These are phyloP conservation scores for Phytophthora sp. DNA, from an alignment of 352 stramenopile species.

Conservation along the genomic window DNA sequence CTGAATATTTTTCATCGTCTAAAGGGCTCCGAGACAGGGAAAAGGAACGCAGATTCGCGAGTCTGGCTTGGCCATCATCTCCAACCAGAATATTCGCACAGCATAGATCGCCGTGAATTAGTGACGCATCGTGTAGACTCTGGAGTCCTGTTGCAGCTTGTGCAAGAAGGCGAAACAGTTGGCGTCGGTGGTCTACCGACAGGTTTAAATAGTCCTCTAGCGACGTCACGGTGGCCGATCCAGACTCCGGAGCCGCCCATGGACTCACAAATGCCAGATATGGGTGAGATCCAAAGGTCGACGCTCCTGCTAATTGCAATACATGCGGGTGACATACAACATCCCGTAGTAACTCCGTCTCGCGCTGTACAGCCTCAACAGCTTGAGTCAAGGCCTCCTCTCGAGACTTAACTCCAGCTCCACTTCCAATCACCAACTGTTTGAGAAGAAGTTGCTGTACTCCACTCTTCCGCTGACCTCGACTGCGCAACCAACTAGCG, in stretches of 20 bases:
- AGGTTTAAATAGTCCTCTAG: slow-evolving; percentile 62
- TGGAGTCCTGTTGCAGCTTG: slow-evolving; percentile 57
- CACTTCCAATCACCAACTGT: slow-evolving; percentile 29
- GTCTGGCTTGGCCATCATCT: slow-evolving; percentile 58
- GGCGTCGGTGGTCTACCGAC: slow-evolving; percentile 46
- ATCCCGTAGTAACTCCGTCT: slow-evolving; percentile 48
- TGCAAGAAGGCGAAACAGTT: slow-evolving; percentile 49
- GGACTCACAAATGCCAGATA: slow-evolving; percentile 66
- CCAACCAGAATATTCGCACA: slow-evolving; percentile 67
- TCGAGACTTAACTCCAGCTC: background rate
- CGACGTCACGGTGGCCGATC: slow-evolving; percentile 38
- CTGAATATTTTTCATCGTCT: slow-evolving; percentile 3
- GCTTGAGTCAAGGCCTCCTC: slow-evolving; percentile 18
- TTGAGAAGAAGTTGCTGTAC: slow-evolving; percentile 56
- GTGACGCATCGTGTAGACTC: slow-evolving; percentile 55
- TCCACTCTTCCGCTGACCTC: slow-evolving; percentile 28
- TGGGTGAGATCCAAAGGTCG: slow-evolving; percentile 45
- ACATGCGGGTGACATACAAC: slow-evolving; percentile 58
- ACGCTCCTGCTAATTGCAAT: slow-evolving; percentile 62
- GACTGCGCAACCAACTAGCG: slow-evolving; percentile 38
- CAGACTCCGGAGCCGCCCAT: slow-evolving; percentile 33
- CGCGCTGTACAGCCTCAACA: slow-evolving; percentile 39
- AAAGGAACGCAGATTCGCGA: slow-evolving; percentile 58
- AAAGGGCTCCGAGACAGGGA: slow-evolving; percentile 26
- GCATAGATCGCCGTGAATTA: slow-evolving; percentile 61